Evolutionary conservation across 2,329 filamentous ascomycete genomes (phyloP).

Genomic region (Fusarium domesticum): DNA sequence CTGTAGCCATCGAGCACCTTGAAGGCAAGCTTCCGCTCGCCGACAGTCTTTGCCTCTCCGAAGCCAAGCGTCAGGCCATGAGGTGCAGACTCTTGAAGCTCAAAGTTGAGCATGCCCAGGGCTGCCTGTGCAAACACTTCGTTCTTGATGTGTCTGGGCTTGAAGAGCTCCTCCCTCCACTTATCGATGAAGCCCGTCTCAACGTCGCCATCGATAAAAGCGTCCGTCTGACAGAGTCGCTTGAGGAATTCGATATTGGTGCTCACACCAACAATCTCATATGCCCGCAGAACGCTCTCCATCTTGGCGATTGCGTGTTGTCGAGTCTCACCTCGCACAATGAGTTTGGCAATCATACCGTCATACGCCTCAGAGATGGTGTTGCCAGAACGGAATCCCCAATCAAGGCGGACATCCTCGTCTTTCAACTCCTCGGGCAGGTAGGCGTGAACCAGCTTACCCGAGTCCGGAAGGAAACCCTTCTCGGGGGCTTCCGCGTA

Average conservation of each 20-base stretch:
- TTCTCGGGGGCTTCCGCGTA: constrained; percentile 93
- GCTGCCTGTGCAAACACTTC: constrained; percentile 87
- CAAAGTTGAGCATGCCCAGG: constrained; percentile 64
- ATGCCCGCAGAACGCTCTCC: constrained; percentile 74
- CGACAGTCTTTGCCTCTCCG: constrained; percentile 41
- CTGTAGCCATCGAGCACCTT: constrained; percentile 59
- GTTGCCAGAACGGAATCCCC: constrained; percentile 87
- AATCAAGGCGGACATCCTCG: constrained; percentile 82
- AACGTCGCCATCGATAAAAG: constrained; percentile 82
- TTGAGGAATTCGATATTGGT: constrained; percentile 98
- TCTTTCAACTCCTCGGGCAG: constrained; percentile 60
- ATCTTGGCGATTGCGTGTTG: constrained; percentile 81
- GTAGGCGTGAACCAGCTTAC: constrained; percentile 76
- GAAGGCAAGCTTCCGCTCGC: constrained; percentile 49
- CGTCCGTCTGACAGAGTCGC: constrained; percentile 73
- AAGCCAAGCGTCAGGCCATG: constrained; percentile 56
- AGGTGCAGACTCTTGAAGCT: constrained; percentile 38
- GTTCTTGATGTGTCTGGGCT: constrained; percentile 54
- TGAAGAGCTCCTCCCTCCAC: constrained; percentile 76
- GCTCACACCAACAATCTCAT: constrained; percentile 87
- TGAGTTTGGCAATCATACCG: constrained; percentile 98
- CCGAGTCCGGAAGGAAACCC: constrained; percentile 93
- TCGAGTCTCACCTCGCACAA: constrained; percentile 77
- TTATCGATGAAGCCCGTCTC: constrained; percentile 97
- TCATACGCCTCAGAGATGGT: constrained; percentile 94